These are phyloP conservation scores for Cucurbita pepo DNA, from an alignment of 306 rosid species.

Conservation along the genomic window DNA sequence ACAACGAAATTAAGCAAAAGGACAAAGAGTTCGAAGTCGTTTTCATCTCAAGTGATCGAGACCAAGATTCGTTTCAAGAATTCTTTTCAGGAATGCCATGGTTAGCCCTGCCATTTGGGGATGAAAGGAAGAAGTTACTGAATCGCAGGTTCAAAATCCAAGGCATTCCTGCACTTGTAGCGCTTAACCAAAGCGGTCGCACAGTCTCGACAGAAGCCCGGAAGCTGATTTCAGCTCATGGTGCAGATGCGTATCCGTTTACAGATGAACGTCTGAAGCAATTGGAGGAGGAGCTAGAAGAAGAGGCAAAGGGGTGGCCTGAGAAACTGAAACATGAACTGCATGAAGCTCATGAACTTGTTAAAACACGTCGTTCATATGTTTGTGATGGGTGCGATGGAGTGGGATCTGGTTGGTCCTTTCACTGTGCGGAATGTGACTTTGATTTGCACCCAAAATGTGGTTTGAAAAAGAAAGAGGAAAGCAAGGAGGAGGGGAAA, in stretches of 20 bases:
- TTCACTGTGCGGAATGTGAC: constrained; percentile 42
- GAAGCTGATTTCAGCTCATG: constrained; percentile 20
- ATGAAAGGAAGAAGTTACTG: constrained; percentile 41
- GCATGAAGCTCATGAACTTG: constrained; percentile 48
- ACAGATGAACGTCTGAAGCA: constrained; percentile 33
- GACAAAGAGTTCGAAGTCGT: constrained; percentile 48
- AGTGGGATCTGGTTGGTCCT: constrained; percentile 39
- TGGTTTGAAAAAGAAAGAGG: constrained; percentile 24
- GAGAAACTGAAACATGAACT: constrained; percentile 27
- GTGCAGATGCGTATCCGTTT: constrained; percentile 63
- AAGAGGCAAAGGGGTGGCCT: constrained; percentile 52
- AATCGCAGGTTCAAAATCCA: constrained; percentile 36
- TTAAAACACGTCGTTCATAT: constrained; percentile 17
- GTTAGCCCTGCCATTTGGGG: constrained; percentile 72
- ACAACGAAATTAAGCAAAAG: constrained; percentile 42
- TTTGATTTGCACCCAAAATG: constrained; percentile 53
- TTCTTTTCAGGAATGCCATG: constrained; percentile 67
- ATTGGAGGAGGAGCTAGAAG: constrained; percentile 27
- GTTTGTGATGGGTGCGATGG: constrained; percentile 20
- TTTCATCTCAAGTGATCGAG: constrained; percentile 59
- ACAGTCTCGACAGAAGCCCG: constrained; percentile 50
- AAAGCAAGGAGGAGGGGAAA: constrained; percentile 11
- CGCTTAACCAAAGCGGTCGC: constrained; percentile 44
- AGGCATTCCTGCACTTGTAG: constrained; percentile 53
- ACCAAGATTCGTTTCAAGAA: constrained; percentile 45